phyloP scores from a whole-genome alignment of 2,329 filamentous ascomycete species.

The Mollisia scopiformis region DNA sequence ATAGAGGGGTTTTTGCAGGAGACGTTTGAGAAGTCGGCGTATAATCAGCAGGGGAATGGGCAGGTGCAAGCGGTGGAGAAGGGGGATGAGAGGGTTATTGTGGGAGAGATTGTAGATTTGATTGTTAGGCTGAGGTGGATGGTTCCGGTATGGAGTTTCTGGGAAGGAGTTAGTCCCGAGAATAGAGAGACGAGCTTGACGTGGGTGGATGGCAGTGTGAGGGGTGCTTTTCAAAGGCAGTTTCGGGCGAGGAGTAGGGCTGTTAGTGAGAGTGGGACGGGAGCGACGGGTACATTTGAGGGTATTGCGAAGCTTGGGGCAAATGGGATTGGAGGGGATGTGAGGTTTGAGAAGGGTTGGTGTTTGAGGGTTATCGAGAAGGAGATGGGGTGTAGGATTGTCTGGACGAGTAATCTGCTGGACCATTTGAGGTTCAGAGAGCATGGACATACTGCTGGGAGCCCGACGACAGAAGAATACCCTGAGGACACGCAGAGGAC shows the following conservation, averaged over 20 bases:
- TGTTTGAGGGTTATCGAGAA: constrained; percentile 4
- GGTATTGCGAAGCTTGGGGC: background rate
- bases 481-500: background rate
- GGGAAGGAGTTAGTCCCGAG: constrained; percentile 9
- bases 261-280: background rate
- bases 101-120: constrained; percentile 13
- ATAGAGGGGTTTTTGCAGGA: constrained; percentile 8
- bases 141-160: constrained; percentile 16
- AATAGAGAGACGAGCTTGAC: constrained; percentile 7
- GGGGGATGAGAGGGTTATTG: constrained; percentile 2
- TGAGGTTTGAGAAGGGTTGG: constrained; percentile 9
- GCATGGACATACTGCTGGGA: no score
- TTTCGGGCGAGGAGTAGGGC: constrained; percentile 4
- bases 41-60: background rate
- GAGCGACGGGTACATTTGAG: background rate
- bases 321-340: background rate
- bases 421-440: constrained; percentile 11
- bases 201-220: constrained; percentile 13
- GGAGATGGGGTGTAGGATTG: constrained; percentile 3
- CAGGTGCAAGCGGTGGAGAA: background rate
- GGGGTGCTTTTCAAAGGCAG: constrained; percentile 9
- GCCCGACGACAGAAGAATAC: background rate
- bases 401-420: constrained; percentile 17
- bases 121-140: constrained; percentile 13
- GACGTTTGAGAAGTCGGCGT: background rate